Evolutionary conservation across 208 protist genomes (phyloP).

Genomic region (Crithidia sp.): DNA sequence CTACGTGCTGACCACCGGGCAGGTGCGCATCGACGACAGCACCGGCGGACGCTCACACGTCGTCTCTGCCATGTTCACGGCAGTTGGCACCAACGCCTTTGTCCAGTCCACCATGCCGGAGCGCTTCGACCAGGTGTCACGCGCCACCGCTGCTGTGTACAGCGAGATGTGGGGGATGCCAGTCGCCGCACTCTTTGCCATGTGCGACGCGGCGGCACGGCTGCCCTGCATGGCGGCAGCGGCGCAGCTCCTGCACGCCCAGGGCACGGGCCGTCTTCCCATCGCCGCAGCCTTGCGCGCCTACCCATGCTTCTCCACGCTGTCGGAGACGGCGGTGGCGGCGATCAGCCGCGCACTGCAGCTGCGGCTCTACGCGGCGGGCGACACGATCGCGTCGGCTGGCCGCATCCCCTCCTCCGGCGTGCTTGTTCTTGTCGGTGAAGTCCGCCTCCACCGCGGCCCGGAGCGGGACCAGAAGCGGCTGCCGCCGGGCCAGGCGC

Average conservation of each 20-base stretch:
- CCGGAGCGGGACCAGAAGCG: neutral
- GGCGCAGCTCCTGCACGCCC: constrained; percentile 17
- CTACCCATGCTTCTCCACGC: constrained; percentile 41
- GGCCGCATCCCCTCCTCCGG: constrained; percentile 29
- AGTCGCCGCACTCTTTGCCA: constrained; percentile 21
- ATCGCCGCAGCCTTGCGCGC: constrained; percentile 33
- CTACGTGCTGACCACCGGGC: constrained; percentile 63
- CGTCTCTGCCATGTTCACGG: neutral
- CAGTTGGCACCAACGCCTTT: constrained; percentile 63
- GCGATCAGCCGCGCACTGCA: constrained; percentile 38
- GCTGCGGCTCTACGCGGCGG: constrained; percentile 44
- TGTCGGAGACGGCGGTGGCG: constrained; percentile 38
- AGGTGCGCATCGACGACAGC: constrained; percentile 35
- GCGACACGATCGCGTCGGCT: constrained; percentile 37
- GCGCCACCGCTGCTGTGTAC: constrained; percentile 41
- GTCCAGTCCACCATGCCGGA: constrained; percentile 39
- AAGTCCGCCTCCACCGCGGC: constrained; percentile 20
- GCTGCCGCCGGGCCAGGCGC: constrained; percentile 33
- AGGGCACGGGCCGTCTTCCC: constrained; percentile 10
- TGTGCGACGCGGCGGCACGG: constrained; percentile 38
- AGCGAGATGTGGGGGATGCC: constrained; percentile 67
- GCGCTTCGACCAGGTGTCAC: constrained; percentile 33
- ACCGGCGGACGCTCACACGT: neutral
- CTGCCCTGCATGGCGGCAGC: constrained; percentile 38
- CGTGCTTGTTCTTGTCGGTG: constrained; percentile 38